A percentile compares a stretch with the other conserved stretches of the same genome.
Conservation (phyloP, 768 basidiomycete genomes). For the Leccinum uliginosum region DNA sequence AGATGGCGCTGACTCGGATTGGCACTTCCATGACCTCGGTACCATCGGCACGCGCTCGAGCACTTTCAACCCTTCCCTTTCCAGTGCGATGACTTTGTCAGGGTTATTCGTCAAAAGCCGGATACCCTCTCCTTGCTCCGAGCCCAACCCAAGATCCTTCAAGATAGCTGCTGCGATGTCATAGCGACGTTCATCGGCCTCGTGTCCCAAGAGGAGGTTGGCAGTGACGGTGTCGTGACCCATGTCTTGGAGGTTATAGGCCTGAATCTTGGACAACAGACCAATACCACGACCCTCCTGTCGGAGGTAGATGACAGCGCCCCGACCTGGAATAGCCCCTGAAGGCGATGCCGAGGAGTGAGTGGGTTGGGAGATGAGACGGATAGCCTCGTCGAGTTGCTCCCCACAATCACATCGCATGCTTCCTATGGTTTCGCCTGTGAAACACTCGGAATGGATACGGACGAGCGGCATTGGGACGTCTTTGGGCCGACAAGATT, state of each 20-base stretch:
- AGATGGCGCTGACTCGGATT: conserved; percentile 12
- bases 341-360: conserved; percentile 37
- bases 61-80: conserved; percentile 75
- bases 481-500: conserved; percentile 15
- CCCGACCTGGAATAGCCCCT: conserved; percentile 69
- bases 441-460: conserved; percentile 98
- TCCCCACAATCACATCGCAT: conserved; percentile 99
- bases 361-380: conserved; percentile 76
- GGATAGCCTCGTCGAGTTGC: conserved; percentile 96
- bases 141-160: conserved; percentile 76
- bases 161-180: conserved; percentile 89
- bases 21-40: conserved; percentile 73
- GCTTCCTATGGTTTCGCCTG: conserved; percentile 95
- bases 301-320: conserved; percentile 90
- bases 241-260: conserved; percentile 96
- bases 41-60: conserved; percentile 91
- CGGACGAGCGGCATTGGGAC: conserved; percentile 81
- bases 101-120: conserved; percentile 95
- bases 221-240: conserved; percentile 99
- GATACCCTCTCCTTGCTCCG: conserved; percentile 52
- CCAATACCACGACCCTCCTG: conserved; percentile 99
- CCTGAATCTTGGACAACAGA: conserved; percentile 89
- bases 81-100: conserved; percentile 87
- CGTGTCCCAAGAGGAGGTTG: conserved; percentile 91
- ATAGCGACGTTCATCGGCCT: conserved; percentile 91